Evolutionary conservation across 768 basidiomycete genomes (phyloP), one percentile per base, ranked within the genome.

Genomic region (Phallus indusiatus): DNA sequence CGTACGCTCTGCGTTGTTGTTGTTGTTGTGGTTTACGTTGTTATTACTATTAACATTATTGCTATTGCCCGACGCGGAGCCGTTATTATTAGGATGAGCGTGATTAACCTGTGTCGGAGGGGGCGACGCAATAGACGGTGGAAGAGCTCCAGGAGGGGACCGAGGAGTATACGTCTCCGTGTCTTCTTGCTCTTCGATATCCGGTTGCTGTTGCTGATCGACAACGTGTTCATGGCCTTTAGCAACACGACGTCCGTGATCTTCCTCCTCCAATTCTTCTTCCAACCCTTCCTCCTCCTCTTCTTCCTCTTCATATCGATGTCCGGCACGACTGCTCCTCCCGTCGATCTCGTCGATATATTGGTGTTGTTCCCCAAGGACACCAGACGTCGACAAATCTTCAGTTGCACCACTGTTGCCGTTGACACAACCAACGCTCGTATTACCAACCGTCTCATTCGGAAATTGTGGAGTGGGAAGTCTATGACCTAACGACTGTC

Each of bases 91-190:
- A 24, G 34, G 54, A 48, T 54, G 52, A 20, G 14, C 21, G 17
- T 18, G 18, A 24, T 24, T n/a, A 24, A 42, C 22, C 1, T 28
- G 28, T 28, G 47, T 2, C 47, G 47, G 18, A 8, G 47, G 42
- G 36, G 16, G 36, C 9, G 8, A 16, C n/a, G 42, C 14, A 14
- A 42, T 42, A 11, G 35, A 22, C 12, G 5, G 53, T 5, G 85
- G 84, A 17, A 87, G 73, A n/a, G 72, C 75, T 12, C 76, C 76
- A 34, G 80, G 79, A 1, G 85, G 84, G 2, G 86, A 88, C 21
- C 85, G 79, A 5, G 86, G 86, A 0, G 86, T 89, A 63, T 78
- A 84, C 6, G 69, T 67, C 48, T 55, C 59, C 1, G 52, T 55
- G 17, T 60, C 59, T 12, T 60, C 59, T 22, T 48, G 52, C 47